Evolutionary conservation across 805 yeast genomes (phyloP).

Genomic region (Millerago galiae): DNA sequence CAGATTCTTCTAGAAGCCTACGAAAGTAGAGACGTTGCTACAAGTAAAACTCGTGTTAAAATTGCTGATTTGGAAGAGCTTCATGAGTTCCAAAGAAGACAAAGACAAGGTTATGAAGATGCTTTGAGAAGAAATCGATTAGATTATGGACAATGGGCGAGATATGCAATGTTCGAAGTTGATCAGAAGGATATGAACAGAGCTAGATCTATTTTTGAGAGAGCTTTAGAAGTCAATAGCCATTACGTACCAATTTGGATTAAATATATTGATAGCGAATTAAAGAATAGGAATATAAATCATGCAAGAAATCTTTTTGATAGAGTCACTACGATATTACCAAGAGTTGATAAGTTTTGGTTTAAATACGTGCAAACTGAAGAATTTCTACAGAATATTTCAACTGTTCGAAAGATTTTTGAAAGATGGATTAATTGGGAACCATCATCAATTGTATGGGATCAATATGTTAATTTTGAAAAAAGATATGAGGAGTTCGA

Average conservation of each 20-base stretch:
- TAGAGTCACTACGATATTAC: constrained; percentile 66
- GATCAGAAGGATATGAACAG: constrained; percentile 72
- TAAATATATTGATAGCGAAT: constrained; percentile 72
- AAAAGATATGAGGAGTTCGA: constrained; percentile 52
- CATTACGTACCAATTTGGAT: constrained; percentile 82
- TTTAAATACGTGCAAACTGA: constrained; percentile 75
- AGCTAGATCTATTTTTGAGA: constrained; percentile 82
- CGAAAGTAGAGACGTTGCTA: constrained; percentile 35
- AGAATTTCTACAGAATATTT: constrained; percentile 62
- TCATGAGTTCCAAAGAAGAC: constrained; percentile 65
- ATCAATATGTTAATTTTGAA: constrained; percentile 67
- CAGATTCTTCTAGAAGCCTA: constrained; percentile 58
- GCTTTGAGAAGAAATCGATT: constrained; percentile 81
- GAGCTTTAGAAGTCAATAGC: constrained; percentile 74
- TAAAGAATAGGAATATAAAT: constrained; percentile 64
- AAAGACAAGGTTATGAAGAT: constrained; percentile 76
- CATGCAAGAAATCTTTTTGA: constrained; percentile 86
- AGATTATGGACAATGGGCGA: constrained; percentile 81
- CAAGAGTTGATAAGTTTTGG: constrained; percentile 84
- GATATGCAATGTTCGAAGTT: constrained; percentile 85
- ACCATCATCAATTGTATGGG: constrained; percentile 67
- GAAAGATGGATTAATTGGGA: constrained; percentile 79
- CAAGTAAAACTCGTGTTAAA: constrained; percentile 38
- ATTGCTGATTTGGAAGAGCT: constrained; percentile 77
- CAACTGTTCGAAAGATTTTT: constrained; percentile 58